Evolutionary conservation across 345 rosid species (phyloP).

Genomic region (Cardamine occulta): DNA sequence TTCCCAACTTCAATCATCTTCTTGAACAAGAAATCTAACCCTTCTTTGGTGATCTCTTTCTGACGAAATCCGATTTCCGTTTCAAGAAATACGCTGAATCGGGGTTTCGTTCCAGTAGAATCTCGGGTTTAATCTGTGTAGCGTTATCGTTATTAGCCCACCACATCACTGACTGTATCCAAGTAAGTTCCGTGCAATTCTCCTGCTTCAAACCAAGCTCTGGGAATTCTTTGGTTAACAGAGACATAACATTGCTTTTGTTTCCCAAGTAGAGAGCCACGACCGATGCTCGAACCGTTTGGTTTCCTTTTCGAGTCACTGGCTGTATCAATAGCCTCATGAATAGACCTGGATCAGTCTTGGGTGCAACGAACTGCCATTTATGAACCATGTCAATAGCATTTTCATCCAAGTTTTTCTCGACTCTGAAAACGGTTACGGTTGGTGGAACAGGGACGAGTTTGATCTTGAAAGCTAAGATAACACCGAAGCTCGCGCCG

Average conservation of each 20-base stretch:
- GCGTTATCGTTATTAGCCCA: conserved; percentile 50
- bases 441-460: conserved; percentile 57
- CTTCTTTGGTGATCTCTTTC: conserved; percentile 47
- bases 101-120: conserved; percentile 47
- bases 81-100: conserved; percentile 47
- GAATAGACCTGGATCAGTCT: conserved; percentile 55
- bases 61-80: conserved; percentile 69
- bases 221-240: conserved; percentile 53
- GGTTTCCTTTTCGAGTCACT: conserved; percentile 36
- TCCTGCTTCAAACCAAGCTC: conserved; percentile 53
- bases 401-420: conserved; percentile 44
- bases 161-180: conserved; percentile 64
- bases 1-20: conserved; percentile 56
- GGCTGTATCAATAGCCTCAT: conserved; percentile 75
- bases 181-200: conserved; percentile 55
- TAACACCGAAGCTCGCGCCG: conserved; percentile 61
- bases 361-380: conserved; percentile 68
- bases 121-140: conserved; percentile 42
- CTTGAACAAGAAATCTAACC: conserved; percentile 48
- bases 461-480: conserved; percentile 52
- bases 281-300: conserved; percentile 49
- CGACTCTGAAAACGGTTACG: conserved; percentile 55
- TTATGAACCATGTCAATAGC: conserved; percentile 47
- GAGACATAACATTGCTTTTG: conserved; percentile 37
- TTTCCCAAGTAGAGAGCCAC: conserved; percentile 50